Evolutionary conservation across 169 alveolate species (phyloP).

Genomic region (Eimeria maxima): DNA sequence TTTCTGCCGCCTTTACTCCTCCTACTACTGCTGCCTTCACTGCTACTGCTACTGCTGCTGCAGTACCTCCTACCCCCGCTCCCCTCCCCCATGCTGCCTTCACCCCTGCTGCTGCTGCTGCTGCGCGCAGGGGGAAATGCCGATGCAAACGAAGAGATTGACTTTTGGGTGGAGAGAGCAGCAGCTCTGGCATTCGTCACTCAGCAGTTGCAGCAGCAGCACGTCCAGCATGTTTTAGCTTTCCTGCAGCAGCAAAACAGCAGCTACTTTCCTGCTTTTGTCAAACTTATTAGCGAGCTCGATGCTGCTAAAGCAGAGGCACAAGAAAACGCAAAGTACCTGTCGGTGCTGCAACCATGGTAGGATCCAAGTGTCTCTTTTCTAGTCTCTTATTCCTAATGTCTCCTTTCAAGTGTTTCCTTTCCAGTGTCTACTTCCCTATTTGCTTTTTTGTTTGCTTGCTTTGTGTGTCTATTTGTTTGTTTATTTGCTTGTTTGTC

Average conservation of each 20-base stretch:
- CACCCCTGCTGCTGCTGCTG: conserved; percentile 11
- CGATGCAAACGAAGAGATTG: conserved; percentile 95
- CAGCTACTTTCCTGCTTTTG: conserved; percentile 95
- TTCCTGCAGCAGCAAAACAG: conserved; percentile 95
- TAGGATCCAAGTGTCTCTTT: not conserved
- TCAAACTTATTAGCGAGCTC: conserved; percentile 94
- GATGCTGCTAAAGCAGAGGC: conserved; percentile 95
- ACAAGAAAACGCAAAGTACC: conserved; percentile 93
- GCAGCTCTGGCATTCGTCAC: conserved; percentile 93
- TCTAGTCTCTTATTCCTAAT: not conserved
- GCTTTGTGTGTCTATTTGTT: not conserved
- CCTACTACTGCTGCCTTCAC: not conserved
- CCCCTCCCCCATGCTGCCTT: not conserved
- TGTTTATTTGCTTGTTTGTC: not conserved
- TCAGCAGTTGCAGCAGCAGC: conserved; percentile 90
- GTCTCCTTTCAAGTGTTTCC: too few relatives aligned
- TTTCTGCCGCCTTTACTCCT: not conserved
- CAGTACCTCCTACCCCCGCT: conserved; percentile 10
- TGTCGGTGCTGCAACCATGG: conserved; percentile 89
- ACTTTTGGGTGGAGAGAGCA: conserved; percentile 96
- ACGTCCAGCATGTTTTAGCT: conserved; percentile 84
- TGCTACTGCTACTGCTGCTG: conserved; percentile 41
- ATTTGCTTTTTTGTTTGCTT: not conserved
- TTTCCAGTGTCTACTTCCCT: too few relatives aligned
- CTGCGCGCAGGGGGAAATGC: conserved; percentile 88